Evolutionary conservation across 2,329 filamentous ascomycete species (phyloP), one percentile per base, ranked within the genome.

Genomic region (Dactylella cylindrospora): DNA sequence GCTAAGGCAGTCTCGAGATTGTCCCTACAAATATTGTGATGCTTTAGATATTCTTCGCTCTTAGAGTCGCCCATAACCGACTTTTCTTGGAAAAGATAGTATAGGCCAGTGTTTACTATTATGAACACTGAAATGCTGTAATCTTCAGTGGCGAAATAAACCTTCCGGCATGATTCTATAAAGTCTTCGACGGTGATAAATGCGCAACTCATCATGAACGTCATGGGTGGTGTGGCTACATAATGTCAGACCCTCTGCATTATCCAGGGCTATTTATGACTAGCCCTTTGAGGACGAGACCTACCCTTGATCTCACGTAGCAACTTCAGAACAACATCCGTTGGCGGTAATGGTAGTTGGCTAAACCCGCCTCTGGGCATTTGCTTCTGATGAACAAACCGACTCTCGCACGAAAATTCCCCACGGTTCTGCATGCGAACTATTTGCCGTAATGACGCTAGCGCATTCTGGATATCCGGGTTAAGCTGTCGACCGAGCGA

Each of bases 271-370:
- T 65, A 62, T 5, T 2, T 31, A 13, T 8, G 47, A 17, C 22
- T 25, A 28, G 5, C n/a, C 7, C 4, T n/a, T 31, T 13, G 13
- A 17, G 19, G 36, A 19, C 5, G 19, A 17, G 10, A 43, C 68
- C 52, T 71, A 75, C 77, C 69, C 68, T 77, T 79, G 40, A 77
- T 71, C 36, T 77, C 74, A 46, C 78, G 77, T 39, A 82, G 70
- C 29, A 79, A 69, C 6, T 71, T 70, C 1, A 80, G 74, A 1
- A 81, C 79, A 1, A 78, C 70, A 4, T 75, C 72, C 70, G 78
- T 75, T 0, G 80, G 79, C 5, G 80, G 80, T 73, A 82, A 76
- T 2, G 76, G 75, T n/a, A 82, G 70, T 47, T 80, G 77, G n/a
- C 73, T 71, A 17, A 81, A 69, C 1, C 75, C 75, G 2, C 76